Base-by-base conservation (phyloP, 1,139 yeast species). In the Ogataea hybrid region DNA sequence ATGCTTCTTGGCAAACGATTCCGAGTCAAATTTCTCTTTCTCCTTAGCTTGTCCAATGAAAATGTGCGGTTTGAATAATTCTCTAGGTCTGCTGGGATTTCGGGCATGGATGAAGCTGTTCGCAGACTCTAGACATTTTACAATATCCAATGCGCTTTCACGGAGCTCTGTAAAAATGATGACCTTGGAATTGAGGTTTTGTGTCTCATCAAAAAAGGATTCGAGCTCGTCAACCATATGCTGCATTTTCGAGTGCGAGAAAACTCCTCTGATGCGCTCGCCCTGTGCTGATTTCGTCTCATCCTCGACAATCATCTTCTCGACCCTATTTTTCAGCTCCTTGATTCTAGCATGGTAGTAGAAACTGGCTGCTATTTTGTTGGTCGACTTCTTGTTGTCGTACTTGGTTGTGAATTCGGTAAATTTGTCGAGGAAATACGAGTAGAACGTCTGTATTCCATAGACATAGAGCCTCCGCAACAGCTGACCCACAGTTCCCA, bases 91-190 rank as follows among this genome's bases (percentile, higher is more conserved):
- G 12, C 67, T 64, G 12, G 63, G 53, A 46, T 62, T 54, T 15
- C 33, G 36, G 1, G 48, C 35, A 11, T 36, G 42, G 21, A 41
- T 29, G 37, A 37, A 14, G 31, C 35, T 28, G 43, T 58, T 60
- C 7, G 61, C 55, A 32, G 59, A 60, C 48, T 81, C 86, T 27
- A 92, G 70, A 3, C 80, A 74, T 45, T 79, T 77, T 1, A 87
- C 88, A 40, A 94, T 84, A 49, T 89, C 97, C 28, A 87, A 68
- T 0, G 97, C 97, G 4, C 96, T 84, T 49, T 86, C 95, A 57
- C 99, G 74, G 49, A 79, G 77, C 57, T 89, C 96, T 0, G 96
- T 86, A 59, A 92, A 92, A 0, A 92, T 73, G 38, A 92, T 92
- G 2, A 84, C 95, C 50, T 87, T 75, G 1, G 96, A 85, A 38